Conservation (phyloP, 306 rosid genomes). For the Spatholobus suberectus region DNA sequence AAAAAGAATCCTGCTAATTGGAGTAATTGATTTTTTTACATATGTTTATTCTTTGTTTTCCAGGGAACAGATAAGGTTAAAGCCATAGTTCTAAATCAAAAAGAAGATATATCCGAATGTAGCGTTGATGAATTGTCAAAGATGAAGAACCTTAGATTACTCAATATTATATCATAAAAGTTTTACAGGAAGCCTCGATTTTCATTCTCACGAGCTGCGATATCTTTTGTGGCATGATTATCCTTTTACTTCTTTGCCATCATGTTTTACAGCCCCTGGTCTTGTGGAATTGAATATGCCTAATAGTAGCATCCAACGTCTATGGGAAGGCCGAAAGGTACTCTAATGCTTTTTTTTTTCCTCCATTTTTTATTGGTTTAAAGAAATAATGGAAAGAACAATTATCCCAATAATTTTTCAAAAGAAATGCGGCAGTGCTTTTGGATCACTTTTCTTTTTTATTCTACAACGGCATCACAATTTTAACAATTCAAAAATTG, state of each 20-base stretch:
- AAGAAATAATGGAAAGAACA: background rate
- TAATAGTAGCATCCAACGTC: background rate
- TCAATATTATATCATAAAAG: background rate
- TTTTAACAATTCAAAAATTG: too few species aligned
- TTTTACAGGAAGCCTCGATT: background rate
- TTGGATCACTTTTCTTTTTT: too few species aligned
- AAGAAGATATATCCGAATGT: background rate
- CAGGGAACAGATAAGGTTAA: conserved; percentile 27
- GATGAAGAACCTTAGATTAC: conserved; percentile 20
- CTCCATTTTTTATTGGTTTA: background rate
- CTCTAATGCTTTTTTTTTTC: background rate
- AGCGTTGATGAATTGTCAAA: conserved; percentile 24
- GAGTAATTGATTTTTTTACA: background rate
- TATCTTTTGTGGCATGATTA: conserved; percentile 35
- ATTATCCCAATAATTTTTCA: background rate
- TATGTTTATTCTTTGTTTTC: background rate
- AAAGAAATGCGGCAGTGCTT: too few species aligned
- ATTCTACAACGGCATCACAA: too few species aligned
- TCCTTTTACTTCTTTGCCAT: conserved; percentile 38
- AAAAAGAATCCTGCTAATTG: background rate
- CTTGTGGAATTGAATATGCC: conserved; percentile 30
- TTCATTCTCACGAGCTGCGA: background rate
- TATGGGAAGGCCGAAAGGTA: conserved; percentile 39
- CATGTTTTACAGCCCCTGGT: background rate
- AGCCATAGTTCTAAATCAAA: conserved; percentile 22